Base-by-base conservation (phyloP, 805 yeast species). In the Starmerella vitae region DNA sequence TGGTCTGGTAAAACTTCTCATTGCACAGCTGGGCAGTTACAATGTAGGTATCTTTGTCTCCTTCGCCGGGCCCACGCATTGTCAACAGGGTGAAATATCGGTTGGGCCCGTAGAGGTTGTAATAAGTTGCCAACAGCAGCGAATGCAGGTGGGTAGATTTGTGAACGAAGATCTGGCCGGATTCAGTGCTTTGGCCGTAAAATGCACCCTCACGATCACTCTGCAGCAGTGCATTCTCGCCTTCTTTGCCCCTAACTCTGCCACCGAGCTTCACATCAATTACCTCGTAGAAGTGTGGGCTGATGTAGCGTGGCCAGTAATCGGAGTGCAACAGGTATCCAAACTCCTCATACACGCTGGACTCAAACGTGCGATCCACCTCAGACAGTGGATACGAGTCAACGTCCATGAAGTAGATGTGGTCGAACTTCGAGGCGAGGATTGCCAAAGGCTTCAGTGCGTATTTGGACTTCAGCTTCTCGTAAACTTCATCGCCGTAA, bases 251-350 rank as follows among this genome's bases (percentile, higher is more conserved):
- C n/a, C 53, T 47, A 12, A 49, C 66, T 53, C 47, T 61, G 34
- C 52, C 47, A 20, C 69, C 65, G 2, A 73, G 61, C 34, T 61
- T 49, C 7, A 74, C 62, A 1, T 73, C 79, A 0, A 82, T 81
- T 47, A 82, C 74, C 22, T 71, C 69, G 55, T 78, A 82, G 49
- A 69, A 77, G 30, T 62, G 61, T 4, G 93, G 93, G 1, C 80
- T 71, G 1, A 85, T 79, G 3, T 86, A 74, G 48, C 93, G 67
- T 56, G 76, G 70, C 93, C 93, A 82, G 56, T 74, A 82, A 58
- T 82, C 94, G 2, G 93, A 91, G 91, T 91, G 81, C n/a, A 74
- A 56, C 20, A 74, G 59, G 54, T 72, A 59, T 41, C 76, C 72
- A 42, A 63, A 59, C 7, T 64, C 54, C n/a, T 53, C 47, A 58